Conservation (phyloP, 768 basidiomycete species). For the Dentipellis sp. region DNA sequence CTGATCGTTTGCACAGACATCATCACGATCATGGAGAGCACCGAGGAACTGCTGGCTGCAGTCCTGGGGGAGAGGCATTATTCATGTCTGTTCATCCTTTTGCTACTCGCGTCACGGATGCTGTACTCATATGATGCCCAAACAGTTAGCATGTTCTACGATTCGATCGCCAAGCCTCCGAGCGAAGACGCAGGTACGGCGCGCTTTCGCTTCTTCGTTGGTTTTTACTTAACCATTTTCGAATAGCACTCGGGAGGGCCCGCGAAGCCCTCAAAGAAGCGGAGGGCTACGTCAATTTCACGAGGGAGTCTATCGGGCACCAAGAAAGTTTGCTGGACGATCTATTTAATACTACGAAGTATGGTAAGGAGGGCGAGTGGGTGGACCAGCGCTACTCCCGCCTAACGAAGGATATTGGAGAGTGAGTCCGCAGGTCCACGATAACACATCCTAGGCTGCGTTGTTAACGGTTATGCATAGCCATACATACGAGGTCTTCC, state of each 20-base stretch:
- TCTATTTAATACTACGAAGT: slow-evolving; percentile 56
- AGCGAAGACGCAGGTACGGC: slow-evolving; percentile 33
- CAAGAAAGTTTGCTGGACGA: slow-evolving; percentile 51
- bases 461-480: slow-evolving; percentile 28
- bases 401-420: slow-evolving; percentile 75
- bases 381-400: slow-evolving; percentile 86
- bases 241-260: slow-evolving; percentile 47
- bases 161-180: slow-evolving; percentile 41
- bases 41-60: slow-evolving; percentile 70
- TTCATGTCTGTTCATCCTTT: slow-evolving; percentile 52
- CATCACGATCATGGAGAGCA: slow-evolving; percentile 40
- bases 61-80: slow-evolving; percentile 78
- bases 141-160: not conserved
- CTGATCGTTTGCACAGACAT: slow-evolving; percentile 39
- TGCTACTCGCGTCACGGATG: not conserved
- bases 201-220: not conserved
- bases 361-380: slow-evolving; percentile 84
- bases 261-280: slow-evolving; percentile 56
- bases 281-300: slow-evolving; percentile 44
- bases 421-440: slow-evolving; percentile 45
- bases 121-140: no score
- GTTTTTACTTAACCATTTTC: no score
- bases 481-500: slow-evolving; percentile 90
- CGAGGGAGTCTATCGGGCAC: slow-evolving; percentile 42
- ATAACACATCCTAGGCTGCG: not conserved